Conservation (phyloP, 306 rosid species). For the Vigna mungo region DNA sequence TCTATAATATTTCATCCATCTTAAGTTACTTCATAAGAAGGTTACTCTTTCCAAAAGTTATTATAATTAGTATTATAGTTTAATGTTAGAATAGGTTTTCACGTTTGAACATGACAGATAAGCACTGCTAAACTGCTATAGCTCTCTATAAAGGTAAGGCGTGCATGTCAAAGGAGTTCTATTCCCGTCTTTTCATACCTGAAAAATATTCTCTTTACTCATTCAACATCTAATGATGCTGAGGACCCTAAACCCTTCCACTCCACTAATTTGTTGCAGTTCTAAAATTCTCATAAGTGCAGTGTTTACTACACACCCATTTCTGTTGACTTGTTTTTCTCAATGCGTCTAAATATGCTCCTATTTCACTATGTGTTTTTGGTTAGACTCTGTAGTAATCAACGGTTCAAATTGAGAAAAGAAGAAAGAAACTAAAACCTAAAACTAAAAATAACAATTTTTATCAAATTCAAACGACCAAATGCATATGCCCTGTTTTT, state of each 20-base stretch:
- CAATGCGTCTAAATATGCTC: no score
- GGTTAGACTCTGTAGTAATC: background rate
- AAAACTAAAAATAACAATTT: background rate
- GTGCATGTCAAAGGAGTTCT: slow-evolving; percentile 6
- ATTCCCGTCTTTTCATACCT: background rate
- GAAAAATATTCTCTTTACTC: slow-evolving; percentile 20
- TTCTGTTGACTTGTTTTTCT: no score
- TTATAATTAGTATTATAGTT: background rate
- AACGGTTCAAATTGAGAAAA: background rate
- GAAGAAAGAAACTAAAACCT: no score
- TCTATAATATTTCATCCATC: slow-evolving; percentile 18
- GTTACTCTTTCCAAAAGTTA: background rate
- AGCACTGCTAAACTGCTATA: background rate
- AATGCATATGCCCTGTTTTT: background rate
- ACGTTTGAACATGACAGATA: slow-evolving; percentile 1
- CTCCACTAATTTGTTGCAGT: background rate
- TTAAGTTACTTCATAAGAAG: background rate
- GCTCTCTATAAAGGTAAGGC: background rate
- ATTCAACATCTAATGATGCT: background rate
- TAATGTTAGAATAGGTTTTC: background rate
- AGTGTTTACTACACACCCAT: no score
- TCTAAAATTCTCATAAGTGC: background rate
- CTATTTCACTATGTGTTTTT: background rate
- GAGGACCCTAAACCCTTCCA: background rate
- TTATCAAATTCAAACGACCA: background rate